These are phyloP conservation scores for Jamesozyma rosinii DNA, from an alignment of 805 yeast species.

Conservation along the genomic window DNA sequence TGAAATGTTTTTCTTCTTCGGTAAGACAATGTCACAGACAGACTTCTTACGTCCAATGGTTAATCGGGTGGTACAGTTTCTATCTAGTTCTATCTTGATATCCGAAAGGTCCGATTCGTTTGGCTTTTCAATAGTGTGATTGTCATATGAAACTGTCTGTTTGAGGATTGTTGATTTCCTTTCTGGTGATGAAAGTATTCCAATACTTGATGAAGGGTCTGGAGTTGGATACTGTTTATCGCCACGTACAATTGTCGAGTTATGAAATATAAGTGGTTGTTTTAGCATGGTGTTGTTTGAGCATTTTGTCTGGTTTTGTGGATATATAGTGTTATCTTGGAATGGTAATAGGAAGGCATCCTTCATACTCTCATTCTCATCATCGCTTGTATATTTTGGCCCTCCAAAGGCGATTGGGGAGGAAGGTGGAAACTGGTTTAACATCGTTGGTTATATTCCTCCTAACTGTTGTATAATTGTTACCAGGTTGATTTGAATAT, in stretches of 20 bases:
- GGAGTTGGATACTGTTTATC: constrained; percentile 52
- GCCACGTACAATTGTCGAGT: no score
- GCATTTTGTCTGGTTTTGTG: no score
- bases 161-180: constrained; percentile 7
- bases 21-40: constrained; percentile 27
- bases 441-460: neutral
- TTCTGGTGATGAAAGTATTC: constrained; percentile 28
- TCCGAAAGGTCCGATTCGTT: neutral
- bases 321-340: neutral
- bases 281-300: no score
- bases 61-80: constrained; percentile 12
- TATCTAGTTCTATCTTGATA: neutral
- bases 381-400: neutral
- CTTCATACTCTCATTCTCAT: neutral
- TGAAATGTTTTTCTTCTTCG: constrained; percentile 26
- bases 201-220: constrained; percentile 53
- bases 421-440: constrained; percentile 5
- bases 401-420: constrained; percentile 1
- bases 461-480: no score
- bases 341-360: neutral
- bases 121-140: neutral
- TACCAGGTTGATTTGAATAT: no score
- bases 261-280: no score
- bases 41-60: constrained; percentile 26
- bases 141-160: no score